Evolutionary conservation across 2,329 filamentous ascomycete genomes (phyloP).

Genomic region (Leptographium procerum): DNA sequence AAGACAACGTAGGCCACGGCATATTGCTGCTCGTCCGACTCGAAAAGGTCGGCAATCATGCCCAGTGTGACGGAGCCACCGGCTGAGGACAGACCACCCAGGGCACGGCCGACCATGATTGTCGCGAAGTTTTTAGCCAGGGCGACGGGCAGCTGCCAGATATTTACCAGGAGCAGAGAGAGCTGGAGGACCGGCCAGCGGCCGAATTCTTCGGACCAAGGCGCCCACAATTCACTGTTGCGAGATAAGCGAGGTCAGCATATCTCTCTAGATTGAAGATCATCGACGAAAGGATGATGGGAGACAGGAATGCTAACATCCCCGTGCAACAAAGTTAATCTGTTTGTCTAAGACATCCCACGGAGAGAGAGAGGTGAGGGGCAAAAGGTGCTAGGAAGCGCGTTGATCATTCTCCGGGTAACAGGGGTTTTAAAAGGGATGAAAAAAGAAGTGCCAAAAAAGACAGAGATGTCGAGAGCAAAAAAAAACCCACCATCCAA

Average conservation of each 20-base stretch:
- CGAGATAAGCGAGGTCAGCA: not conserved
- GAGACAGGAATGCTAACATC: too few species aligned
- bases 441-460: not conserved
- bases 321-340: too few species aligned
- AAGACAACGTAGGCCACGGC: conserved; percentile 69
- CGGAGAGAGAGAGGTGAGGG: too few species aligned
- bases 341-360: too few species aligned
- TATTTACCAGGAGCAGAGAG: conserved; percentile 63
- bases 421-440: too few species aligned
- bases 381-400: too few species aligned
- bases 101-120: conserved; percentile 57
- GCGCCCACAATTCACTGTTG: conserved; percentile 64
- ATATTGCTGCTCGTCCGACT: conserved; percentile 60
- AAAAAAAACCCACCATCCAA: conserved; percentile 45
- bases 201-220: conserved; percentile 76
- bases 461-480: not conserved
- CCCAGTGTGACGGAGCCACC: conserved; percentile 63
- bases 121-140: conserved; percentile 62
- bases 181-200: conserved; percentile 64
- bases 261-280: too few species aligned
- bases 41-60: conserved; percentile 67
- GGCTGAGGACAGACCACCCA: conserved; percentile 60
- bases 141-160: conserved; percentile 63
- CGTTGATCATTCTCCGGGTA: too few species aligned
- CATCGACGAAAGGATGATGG: too few species aligned